phyloP scores from a whole-genome alignment of 768 basidiomycete genomes.

The Suillus placidus region DNA sequence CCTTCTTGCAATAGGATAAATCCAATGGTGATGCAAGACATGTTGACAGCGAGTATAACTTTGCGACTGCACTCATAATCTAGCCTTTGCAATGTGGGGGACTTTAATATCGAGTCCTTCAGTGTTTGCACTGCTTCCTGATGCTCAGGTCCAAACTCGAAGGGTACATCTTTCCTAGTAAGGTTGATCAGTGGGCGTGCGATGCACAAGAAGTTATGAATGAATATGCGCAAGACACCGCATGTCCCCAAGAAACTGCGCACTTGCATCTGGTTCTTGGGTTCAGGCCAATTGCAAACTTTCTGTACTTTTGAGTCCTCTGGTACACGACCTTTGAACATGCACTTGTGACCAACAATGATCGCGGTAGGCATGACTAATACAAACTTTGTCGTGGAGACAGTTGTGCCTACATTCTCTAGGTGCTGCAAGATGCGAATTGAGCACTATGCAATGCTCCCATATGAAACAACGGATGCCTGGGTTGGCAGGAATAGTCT shows the following conservation, averaged over 20 bases:
- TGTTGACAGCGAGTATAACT: too few relatives aligned
- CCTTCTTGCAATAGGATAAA: slow-evolving; percentile 20
- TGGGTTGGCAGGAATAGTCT: slow-evolving; percentile 40
- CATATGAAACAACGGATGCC: slow-evolving; percentile 42
- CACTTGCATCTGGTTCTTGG: slow-evolving; percentile 16
- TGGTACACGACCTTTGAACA: slow-evolving; percentile 34
- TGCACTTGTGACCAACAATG: slow-evolving; percentile 43
- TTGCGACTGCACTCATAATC: too few relatives aligned
- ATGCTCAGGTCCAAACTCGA: slow-evolving; percentile 18
- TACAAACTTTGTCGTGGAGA: slow-evolving; percentile 37
- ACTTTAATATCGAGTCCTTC: too few relatives aligned
- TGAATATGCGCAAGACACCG: slow-evolving; percentile 31
- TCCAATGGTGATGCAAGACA: not conserved
- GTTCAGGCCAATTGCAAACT: slow-evolving; percentile 32
- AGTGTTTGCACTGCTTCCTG: too few relatives aligned
- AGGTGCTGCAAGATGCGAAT: slow-evolving; percentile 41
- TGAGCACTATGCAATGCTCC: slow-evolving; percentile 40
- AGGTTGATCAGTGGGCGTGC: slow-evolving; percentile 27
- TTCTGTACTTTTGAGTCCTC: slow-evolving; percentile 30
- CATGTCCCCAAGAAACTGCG: slow-evolving; percentile 33
- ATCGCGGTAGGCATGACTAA: slow-evolving; percentile 6
- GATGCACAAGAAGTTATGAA: slow-evolving; percentile 27
- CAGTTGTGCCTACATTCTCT: slow-evolving; percentile 38
- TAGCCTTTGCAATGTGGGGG: too few relatives aligned
- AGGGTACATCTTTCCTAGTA: slow-evolving; percentile 29